Conservation (phyloP, 306 rosid species). For the Macrotyloma uniflorum region DNA sequence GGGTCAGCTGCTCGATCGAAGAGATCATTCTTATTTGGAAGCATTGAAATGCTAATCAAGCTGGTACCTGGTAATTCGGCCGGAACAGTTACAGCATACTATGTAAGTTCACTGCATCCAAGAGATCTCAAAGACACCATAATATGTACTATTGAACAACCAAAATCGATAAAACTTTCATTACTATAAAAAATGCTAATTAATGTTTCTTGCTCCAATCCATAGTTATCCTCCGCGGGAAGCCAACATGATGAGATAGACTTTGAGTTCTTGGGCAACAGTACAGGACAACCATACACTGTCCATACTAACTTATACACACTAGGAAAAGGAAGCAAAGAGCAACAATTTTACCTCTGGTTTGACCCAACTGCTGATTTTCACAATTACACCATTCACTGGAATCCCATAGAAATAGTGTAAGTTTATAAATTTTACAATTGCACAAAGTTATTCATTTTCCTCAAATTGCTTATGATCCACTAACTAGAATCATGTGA, state of each 20-base stretch:
- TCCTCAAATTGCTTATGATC: not conserved
- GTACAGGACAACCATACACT: slow-evolving; percentile 74
- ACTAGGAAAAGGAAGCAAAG: slow-evolving; percentile 64
- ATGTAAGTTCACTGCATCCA: slow-evolving; percentile 52
- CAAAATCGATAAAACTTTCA: not conserved
- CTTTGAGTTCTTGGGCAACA: slow-evolving; percentile 75
- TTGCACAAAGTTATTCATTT: not conserved
- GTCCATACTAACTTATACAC: slow-evolving; percentile 67
- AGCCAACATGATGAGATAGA: slow-evolving; percentile 79
- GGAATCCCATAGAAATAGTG: slow-evolving; percentile 77
- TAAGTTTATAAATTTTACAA: slow-evolving; percentile 39
- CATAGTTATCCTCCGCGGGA: slow-evolving; percentile 67
- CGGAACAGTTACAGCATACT: slow-evolving; percentile 76
- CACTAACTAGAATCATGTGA: not conserved
- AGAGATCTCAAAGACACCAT: not conserved
- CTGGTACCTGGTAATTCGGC: slow-evolving; percentile 74
- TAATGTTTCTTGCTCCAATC: slow-evolving; percentile 34
- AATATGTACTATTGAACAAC: not conserved
- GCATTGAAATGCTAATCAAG: slow-evolving; percentile 75
- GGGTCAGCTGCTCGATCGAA: slow-evolving; percentile 76
- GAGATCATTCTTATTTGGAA: slow-evolving; percentile 70
- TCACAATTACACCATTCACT: slow-evolving; percentile 84
- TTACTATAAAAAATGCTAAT: slow-evolving; percentile 21
- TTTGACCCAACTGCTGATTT: slow-evolving; percentile 71
- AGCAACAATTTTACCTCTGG: slow-evolving; percentile 78